Evolutionary conservation across 495 filamentous ascomycete species (phyloP), one percentile per base, ranked within the genome.

Genomic region (Clohesyomyces aquaticus): DNA sequence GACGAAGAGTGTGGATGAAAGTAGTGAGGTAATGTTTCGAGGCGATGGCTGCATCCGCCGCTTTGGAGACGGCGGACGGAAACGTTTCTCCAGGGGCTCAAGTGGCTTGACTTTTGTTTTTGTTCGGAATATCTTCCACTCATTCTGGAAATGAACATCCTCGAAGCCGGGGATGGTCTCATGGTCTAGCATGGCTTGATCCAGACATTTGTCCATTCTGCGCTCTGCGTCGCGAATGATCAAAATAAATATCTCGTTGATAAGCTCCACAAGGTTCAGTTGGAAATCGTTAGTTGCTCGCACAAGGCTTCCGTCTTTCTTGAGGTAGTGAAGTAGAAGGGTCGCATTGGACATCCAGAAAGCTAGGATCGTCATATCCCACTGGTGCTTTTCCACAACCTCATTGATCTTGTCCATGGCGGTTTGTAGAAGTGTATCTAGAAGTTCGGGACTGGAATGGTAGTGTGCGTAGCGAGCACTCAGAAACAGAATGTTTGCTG

Each of bases 311-410:
- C 81, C 76, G 68, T 99, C 94, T 73, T 99, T 99, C 76, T 95
- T 96, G 38, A 99, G 79, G 71, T 99, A 99, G 74, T 99, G 93
- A 23, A 99, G 80, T 1, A 99, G 78, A 4, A 99, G 78, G 1
- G 93, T 98, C 23, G 91, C 94, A 74, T 99, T 99, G 9, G 95
- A 98, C 71, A 96, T 90, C 94, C 94, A 99, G 71, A 98, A 99
- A 1, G 94, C 95, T 18, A 98, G 80, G 63, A 98, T 94, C 0
- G 94, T 99, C 94, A 99, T 99, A 70, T 99, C 94, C 93, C 94
- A 97, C 70, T 99, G 94, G 68, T 96, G 85, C 38, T 82, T 83
- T 71, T 97, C 95, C 26, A 98, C 91, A 42, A 97, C 91, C 54
- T 90, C 87, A 68, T 98, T 97, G 64, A 99, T 97, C 76, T 93